Evolutionary conservation across 805 yeast species (phyloP).

Genomic region (Huiozyma sinensis): DNA sequence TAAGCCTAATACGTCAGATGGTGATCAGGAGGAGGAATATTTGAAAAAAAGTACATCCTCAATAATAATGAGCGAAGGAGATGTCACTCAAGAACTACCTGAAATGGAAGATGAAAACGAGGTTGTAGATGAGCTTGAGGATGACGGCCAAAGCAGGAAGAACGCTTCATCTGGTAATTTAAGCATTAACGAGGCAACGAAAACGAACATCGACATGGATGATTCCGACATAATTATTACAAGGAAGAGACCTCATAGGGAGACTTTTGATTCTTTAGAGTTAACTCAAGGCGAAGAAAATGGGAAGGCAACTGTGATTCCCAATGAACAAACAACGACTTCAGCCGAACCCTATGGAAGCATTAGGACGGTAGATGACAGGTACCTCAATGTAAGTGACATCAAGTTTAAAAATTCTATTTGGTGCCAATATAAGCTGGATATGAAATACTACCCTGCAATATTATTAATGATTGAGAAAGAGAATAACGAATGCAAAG

Average conservation of each 20-base stretch:
- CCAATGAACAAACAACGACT: conserved; percentile 2
- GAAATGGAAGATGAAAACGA: conserved; percentile 16
- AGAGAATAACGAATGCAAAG: conserved; percentile 1
- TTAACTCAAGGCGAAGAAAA: conserved; percentile 5
- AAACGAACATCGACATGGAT: neutral
- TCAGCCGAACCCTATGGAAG: conserved; percentile 3
- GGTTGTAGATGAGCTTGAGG: conserved; percentile 1
- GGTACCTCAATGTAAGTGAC: conserved; percentile 19
- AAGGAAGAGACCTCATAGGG: conserved; percentile 6
- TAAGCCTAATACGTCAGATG: neutral
- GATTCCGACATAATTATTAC: conserved; percentile 14
- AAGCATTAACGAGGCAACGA: neutral
- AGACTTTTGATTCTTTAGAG: conserved; percentile 3
- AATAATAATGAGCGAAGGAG: conserved; percentile 1
- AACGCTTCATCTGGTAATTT: neutral
- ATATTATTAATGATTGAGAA: conserved; percentile 17
- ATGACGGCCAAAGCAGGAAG: neutral
- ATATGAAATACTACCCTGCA: conserved; percentile 40
- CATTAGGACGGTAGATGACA: conserved; percentile 6
- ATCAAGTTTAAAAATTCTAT: conserved; percentile 31
- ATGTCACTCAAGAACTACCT: conserved; percentile 2
- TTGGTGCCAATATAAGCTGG: conserved; percentile 43
- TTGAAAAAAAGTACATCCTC: neutral
- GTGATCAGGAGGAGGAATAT: neutral
- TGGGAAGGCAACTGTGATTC: conserved; percentile 1